Base-by-base conservation (phyloP, 768 basidiomycete species). In the Kwoniella dejecticola region DNA sequence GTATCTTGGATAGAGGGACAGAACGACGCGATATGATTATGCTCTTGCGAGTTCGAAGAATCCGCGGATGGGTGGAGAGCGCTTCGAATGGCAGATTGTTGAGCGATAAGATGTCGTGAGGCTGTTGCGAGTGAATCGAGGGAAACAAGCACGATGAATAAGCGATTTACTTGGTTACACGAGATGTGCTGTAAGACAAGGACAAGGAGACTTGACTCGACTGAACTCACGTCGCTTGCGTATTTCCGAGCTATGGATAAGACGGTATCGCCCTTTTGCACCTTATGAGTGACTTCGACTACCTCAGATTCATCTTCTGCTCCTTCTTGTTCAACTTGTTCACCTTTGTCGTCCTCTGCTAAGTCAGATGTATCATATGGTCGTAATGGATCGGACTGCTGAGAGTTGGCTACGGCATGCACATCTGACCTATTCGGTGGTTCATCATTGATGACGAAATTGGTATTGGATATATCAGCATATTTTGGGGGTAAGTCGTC, bases 161-260 rank as follows among this genome's bases (percentile, higher is more conserved):
- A 36, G 33, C 19, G 36, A 38, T 8, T 38, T 17, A 38, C 36
- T 38, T 38, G n/a, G 8, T 38, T 38, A 38, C 17, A 8, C 36
- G 8, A 38, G 17, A 38, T 38, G 8, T 38, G 36, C 36, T 38
- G 8, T 8, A 8, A 8, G 6, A 42, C 6, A 42, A 8, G 19
- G 41, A 8, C 5, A n/a, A 13, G 17, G 10, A 13, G 41, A 42
- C 5, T 5, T 5, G 10, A 42, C 10, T 19, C 19, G 19, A 13
- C 7, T 7, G 33, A 19, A 74, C 77, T 74, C 66, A 78, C 77
- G 61, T 78, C 77, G 8, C 71, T 64, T 3, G 66, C 72, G 53
- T 78, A 78, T 24, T 53, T 57, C 29, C 65, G 54, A 2, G 75
- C 63, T 12, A 78, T 64, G 4, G 57, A 38, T 12, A 74, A 59